Evolutionary conservation across 2,329 filamentous ascomycete genomes (phyloP).

Genomic region (Pseudogymnoascus destructans): DNA sequence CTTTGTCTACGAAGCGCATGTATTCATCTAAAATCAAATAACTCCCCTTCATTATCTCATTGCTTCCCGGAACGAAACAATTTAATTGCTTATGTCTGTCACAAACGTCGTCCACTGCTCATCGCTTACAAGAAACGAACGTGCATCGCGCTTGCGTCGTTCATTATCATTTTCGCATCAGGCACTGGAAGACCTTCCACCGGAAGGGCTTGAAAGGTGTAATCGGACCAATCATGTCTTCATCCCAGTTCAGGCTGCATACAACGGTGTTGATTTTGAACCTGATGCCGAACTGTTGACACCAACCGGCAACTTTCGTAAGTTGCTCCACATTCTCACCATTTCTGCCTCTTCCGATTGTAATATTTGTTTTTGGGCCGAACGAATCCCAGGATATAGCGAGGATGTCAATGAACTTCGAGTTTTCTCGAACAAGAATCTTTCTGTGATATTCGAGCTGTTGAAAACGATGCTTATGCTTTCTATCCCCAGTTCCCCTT

Average conservation of each 20-base stretch:
- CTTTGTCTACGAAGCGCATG: conserved; percentile 16
- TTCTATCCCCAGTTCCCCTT: conserved; percentile 35
- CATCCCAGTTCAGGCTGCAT: conserved; percentile 34
- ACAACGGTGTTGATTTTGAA: conserved; percentile 48
- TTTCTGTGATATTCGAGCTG: conserved; percentile 33
- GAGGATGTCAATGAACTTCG: conserved; percentile 38
- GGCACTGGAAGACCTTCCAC: conserved; percentile 43
- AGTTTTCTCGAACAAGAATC: conserved; percentile 32
- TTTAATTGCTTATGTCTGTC: conserved; percentile 28
- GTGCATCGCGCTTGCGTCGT: conserved; percentile 29
- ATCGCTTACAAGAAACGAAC: conserved; percentile 33
- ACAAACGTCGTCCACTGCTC: conserved; percentile 35
- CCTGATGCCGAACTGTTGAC: conserved; percentile 34
- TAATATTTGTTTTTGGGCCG: conserved; percentile 34
- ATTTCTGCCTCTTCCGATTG: conserved; percentile 36
- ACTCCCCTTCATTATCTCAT: conserved; percentile 36
- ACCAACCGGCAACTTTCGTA: conserved; percentile 33
- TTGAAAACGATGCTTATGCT: conserved; percentile 42
- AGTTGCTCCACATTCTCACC: conserved; percentile 35
- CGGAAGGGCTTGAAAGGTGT: conserved; percentile 33
- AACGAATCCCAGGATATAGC: conserved; percentile 45
- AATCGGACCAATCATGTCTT: conserved; percentile 35
- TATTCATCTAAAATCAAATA: conserved; percentile 29
- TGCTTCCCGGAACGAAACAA: conserved; percentile 36
- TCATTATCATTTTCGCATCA: conserved; percentile 41